These are phyloP conservation scores for Xylaria longipes DNA, from an alignment of 495 filamentous ascomycete species.

Conservation along the genomic window DNA sequence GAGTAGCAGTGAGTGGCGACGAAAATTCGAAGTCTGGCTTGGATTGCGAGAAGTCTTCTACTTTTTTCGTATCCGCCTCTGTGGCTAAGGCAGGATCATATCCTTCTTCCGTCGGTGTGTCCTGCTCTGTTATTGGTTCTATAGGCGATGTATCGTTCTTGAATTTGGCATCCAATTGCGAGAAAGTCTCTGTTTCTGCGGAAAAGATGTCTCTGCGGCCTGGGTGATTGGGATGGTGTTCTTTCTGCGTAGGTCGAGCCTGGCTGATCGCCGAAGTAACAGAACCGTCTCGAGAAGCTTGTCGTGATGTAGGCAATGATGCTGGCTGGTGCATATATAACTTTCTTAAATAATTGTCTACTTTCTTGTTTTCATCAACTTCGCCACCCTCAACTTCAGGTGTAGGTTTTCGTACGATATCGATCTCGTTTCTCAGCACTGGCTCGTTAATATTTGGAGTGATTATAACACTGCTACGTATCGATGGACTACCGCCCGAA, in stretches of 20 bases:
- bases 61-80: background rate
- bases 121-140: slow-evolving; percentile 10
- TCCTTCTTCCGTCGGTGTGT: background rate
- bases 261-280: slow-evolving; percentile 3
- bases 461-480: slow-evolving; percentile 17
- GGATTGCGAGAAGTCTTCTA: slow-evolving; percentile 33
- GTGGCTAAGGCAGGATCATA: background rate
- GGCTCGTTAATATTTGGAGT: slow-evolving; percentile 13
- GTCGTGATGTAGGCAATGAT: background rate
- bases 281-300: slow-evolving; percentile 2
- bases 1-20: slow-evolving; percentile 24
- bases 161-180: background rate
- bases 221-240: slow-evolving; percentile 1
- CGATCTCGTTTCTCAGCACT: background rate
- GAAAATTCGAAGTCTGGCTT: slow-evolving; percentile 39
- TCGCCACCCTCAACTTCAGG: slow-evolving; percentile 12
- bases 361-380: background rate
- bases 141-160: background rate
- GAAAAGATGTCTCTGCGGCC: background rate
- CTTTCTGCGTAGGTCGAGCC: background rate
- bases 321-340: background rate
- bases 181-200: background rate
- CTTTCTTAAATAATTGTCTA: slow-evolving; percentile 12
- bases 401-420: background rate
- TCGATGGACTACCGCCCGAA: slow-evolving; percentile 17